Evolutionary conservation across 805 yeast genomes (phyloP).

Genomic region (Lipomyces yamanashiensis): DNA sequence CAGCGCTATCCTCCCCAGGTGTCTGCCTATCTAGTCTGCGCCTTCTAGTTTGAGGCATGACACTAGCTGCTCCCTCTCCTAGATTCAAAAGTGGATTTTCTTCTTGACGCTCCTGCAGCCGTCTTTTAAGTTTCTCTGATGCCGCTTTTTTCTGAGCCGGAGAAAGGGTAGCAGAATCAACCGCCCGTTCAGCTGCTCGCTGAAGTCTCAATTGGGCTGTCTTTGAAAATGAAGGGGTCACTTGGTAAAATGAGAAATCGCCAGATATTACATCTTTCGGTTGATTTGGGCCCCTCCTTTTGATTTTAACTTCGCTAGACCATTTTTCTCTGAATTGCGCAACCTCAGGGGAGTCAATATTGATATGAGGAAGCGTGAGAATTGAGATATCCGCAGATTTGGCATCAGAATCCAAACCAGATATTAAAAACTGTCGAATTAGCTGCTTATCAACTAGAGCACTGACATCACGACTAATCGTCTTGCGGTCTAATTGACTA

Average conservation of each 20-base stretch:
- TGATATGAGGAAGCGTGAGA: conserved; percentile 41
- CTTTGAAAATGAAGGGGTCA: conserved; percentile 16
- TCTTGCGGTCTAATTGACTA: conserved; percentile 58
- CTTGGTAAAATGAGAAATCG: conserved; percentile 31
- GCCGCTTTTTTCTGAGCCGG: conserved; percentile 23
- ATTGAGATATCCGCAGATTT: conserved; percentile 38
- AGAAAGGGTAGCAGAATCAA: conserved; percentile 13
- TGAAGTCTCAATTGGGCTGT: conserved; percentile 18
- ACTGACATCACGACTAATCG: conserved; percentile 54
- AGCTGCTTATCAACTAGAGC: conserved; percentile 46
- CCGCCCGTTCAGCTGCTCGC: conserved; percentile 26
- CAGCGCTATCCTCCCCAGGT: too few species aligned
- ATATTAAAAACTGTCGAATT: conserved; percentile 41
- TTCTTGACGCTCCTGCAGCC: conserved; percentile 16
- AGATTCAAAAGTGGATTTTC: conserved; percentile 1
- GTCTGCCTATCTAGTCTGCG: neutral
- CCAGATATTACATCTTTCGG: conserved; percentile 22
- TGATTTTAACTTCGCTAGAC: conserved; percentile 11
- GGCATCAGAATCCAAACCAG: conserved; percentile 38
- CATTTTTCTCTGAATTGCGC: conserved; percentile 29
- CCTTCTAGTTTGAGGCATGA: conserved; percentile 5
- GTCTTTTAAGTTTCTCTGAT: conserved; percentile 22
- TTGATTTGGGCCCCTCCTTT: neutral
- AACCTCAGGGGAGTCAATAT: conserved; percentile 38
- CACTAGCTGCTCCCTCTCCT: neutral